These are phyloP conservation scores for Penicillium tannophilum DNA, from an alignment of 495 filamentous ascomycete genomes.

Conservation along the genomic window DNA sequence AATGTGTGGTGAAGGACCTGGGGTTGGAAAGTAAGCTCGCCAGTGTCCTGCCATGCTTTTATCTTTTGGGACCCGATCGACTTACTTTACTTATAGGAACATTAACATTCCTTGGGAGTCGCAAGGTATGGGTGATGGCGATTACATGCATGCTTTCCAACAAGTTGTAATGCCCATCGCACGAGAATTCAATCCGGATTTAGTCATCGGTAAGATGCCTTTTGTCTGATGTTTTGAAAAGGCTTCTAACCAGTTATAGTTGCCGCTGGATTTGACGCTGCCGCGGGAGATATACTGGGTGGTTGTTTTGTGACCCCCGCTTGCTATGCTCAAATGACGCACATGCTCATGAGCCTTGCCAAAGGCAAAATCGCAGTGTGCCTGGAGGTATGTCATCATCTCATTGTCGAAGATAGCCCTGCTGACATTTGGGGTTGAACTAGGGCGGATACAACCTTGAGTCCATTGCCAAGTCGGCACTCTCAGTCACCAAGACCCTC, in stretches of 20 bases:
- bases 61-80: neutral
- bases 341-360: slow-evolving; percentile 97
- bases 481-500: slow-evolving; percentile 87
- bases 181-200: slow-evolving; percentile 86
- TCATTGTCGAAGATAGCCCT: neutral
- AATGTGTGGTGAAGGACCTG: slow-evolving; percentile 72
- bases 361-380: slow-evolving; percentile 88
- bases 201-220: slow-evolving; percentile 71
- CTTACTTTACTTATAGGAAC: slow-evolving; percentile 58
- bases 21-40: slow-evolving; percentile 63
- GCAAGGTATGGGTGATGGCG: slow-evolving; percentile 93
- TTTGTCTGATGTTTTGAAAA: neutral
- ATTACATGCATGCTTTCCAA: slow-evolving; percentile 96
- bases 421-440: neutral
- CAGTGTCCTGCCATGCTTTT: neutral
- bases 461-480: slow-evolving; percentile 87
- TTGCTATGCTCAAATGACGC: slow-evolving; percentile 98
- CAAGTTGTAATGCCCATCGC: slow-evolving; percentile 97
- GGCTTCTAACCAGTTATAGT: slow-evolving; percentile 47
- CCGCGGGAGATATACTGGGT: slow-evolving; percentile 87
- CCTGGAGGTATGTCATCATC: slow-evolving; percentile 59
- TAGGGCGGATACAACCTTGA: slow-evolving; percentile 91
- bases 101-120: slow-evolving; percentile 94
- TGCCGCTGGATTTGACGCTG: slow-evolving; percentile 95
- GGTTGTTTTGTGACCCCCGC: slow-evolving; percentile 87